Evolutionary conservation across 768 basidiomycete genomes (phyloP), one percentile per base, ranked within the genome.

Genomic region (Tremella yokohamensis): DNA sequence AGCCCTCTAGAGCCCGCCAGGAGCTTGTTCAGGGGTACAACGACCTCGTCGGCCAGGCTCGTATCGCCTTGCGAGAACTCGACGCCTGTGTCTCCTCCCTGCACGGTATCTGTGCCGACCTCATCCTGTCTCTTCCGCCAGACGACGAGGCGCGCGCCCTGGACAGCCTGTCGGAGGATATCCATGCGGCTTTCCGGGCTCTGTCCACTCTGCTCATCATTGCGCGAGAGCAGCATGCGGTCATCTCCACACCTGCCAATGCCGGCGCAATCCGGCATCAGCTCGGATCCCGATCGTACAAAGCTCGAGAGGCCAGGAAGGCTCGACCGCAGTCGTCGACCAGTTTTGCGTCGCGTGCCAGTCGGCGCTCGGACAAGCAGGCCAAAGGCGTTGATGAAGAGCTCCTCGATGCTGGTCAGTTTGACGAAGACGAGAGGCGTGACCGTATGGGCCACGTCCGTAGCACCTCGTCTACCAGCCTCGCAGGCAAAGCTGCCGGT

Each of bases 331-430:
- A 34, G 29, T 34, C 29, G 29, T 34, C 29, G 11, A 34, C 29
- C 29, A 34, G 29, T 11, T 34, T 34, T 34, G 29, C 29, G 29
- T 34, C 29, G 6, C 56, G 50, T 19, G 45, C 26, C 15, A 60
- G 44, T 2, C 56, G 58, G 3, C 22, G 29, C 18, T 54, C 52
- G 22, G 22, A 47, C 18, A 58, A 60, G 50, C 42, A 58, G 26
- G 44, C 42, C n/a, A 56, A 54, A 47, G 72, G 74, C 3, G 24
- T 75, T 16, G 74, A 76, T 39, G 72, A 76, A 39, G 74, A 76
- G 57, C 68, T 70, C 49, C 44, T 64, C 25, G 67, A 64, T 51
- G 39, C 19, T 34, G 58, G 63, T 38, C 56, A 65, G 49, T 24
- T 42, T 40, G 40, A 55, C 2, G 62, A 66, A 2, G 18, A 24